phyloP scores from a whole-genome alignment of 352 stramenopile genomes.

The Phytophthora lateralis region DNA sequence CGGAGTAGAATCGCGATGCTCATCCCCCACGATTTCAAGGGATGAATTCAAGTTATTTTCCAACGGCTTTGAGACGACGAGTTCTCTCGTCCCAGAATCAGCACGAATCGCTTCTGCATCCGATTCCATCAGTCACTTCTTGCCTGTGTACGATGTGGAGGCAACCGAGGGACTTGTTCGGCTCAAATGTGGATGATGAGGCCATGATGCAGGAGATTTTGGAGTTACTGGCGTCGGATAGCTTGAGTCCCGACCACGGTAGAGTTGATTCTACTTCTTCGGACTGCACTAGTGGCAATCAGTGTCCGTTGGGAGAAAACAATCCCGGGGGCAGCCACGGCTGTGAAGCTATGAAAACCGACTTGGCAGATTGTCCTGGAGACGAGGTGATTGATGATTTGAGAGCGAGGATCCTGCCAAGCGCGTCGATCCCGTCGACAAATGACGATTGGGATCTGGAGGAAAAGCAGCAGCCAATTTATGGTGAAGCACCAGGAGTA shows the following conservation, averaged over 20 bases:
- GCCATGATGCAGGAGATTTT: conserved; percentile 42
- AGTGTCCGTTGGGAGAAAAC: neutral
- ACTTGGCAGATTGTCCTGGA: neutral
- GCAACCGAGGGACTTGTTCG: conserved; percentile 12
- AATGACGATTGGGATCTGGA: conserved; percentile 7
- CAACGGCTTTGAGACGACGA: conserved; percentile 7
- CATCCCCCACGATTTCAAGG: neutral
- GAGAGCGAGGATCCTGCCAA: neutral
- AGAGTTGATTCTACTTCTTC: no score
- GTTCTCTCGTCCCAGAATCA: conserved; percentile 19
- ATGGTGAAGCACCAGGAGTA: neutral
- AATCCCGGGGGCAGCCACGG: neutral
- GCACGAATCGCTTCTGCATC: conserved; percentile 2
- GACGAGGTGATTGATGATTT: neutral
- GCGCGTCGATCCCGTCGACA: neutral
- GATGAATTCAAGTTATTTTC: conserved; percentile 1
- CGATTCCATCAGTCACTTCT: conserved; percentile 5
- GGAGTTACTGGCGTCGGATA: conserved; percentile 25
- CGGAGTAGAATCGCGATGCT: no score
- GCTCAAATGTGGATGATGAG: conserved; percentile 11
- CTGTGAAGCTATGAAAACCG: neutral
- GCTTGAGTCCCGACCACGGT: conserved; percentile 1
- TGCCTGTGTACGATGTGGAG: conserved; percentile 3
- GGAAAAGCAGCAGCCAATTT: conserved; percentile 4
- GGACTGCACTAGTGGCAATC: neutral